Base-by-base conservation (phyloP, 192 early-diverging fungal genomes). In the Umbelopsis sp. region DNA sequence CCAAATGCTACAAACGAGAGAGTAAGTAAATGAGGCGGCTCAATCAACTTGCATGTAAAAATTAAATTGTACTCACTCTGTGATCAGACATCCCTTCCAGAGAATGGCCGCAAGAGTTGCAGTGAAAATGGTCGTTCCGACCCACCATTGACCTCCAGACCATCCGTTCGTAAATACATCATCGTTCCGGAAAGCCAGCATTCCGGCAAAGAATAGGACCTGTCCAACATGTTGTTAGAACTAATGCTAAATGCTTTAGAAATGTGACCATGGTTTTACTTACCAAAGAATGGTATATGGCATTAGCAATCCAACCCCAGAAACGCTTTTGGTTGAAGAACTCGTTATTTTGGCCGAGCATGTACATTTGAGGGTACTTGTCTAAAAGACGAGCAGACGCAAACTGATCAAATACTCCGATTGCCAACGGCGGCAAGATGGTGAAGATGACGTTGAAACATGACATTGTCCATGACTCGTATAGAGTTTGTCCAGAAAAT, bases 371-470 rank as follows among this genome's bases (percentile, higher is more conserved):
- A 11, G 97, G 97, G 77, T 99, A 99, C 21, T 91, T 89, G 77
- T 99, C 96, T 25, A 99, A 78, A 85, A 95, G 95, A 70, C 97
- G 87, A 46, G 95, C 93, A 58, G 89, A 92, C 27, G 96, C 88
- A 77, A 90, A 94, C 78, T 97, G 95, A 79, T 99, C 97, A 84
- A 99, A 99, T n/a, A 97, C 90, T 66, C 97, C 97, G 53, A 99
- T 95, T 20, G 90, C 92, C 73, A 98, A 84, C 2, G 97, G 97
- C 46, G 97, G 95, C 81, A 97, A 85, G 46, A 97, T 90, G 0
- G 96, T 95, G 74, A 99, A 97, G 53, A 92, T 90, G 27, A 99
- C 93, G 71, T 96, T 99, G 80, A 95, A 99, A 53, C 92, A 88
- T 0, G 95, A 92, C 70, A 95, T 91, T 0, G 95, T 97, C 97